Evolutionary conservation across 345 rosid species (phyloP).

Genomic region (Mangifera indica): DNA sequence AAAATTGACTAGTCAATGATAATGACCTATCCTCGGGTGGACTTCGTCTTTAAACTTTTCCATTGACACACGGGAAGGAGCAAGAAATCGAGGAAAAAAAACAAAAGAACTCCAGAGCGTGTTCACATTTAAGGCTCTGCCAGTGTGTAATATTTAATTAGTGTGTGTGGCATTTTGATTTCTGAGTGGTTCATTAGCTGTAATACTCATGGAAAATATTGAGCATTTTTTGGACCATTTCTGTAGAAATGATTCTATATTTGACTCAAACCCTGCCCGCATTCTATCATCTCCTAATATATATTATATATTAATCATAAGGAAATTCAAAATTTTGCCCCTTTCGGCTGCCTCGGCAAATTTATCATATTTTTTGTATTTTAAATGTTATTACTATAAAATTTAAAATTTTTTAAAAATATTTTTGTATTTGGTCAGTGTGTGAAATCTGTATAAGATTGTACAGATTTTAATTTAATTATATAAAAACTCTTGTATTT

Average conservation of each 20-base stretch:
- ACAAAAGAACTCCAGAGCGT: background rate
- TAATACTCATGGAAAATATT: background rate
- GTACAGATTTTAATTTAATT: no score
- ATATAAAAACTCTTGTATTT: no score
- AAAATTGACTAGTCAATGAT: background rate
- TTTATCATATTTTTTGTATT: no score
- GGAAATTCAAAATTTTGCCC: no score
- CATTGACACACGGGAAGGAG: background rate
- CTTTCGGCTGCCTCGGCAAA: no score
- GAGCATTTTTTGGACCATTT: background rate
- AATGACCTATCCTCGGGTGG: background rate
- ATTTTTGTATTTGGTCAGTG: no score
- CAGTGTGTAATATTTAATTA: background rate
- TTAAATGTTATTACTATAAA: no score
- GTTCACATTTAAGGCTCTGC: background rate
- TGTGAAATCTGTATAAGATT: no score
- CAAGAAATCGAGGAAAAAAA: background rate
- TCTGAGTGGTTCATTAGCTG: background rate
- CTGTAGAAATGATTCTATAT: background rate
- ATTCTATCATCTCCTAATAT: background rate
- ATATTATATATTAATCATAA: no score
- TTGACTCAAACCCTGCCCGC: background rate
- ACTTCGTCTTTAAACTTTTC: background rate
- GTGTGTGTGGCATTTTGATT: no score
- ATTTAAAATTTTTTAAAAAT: no score